phyloP scores from a whole-genome alignment of 805 yeast genomes.

The Lachancea nothofagi region DNA sequence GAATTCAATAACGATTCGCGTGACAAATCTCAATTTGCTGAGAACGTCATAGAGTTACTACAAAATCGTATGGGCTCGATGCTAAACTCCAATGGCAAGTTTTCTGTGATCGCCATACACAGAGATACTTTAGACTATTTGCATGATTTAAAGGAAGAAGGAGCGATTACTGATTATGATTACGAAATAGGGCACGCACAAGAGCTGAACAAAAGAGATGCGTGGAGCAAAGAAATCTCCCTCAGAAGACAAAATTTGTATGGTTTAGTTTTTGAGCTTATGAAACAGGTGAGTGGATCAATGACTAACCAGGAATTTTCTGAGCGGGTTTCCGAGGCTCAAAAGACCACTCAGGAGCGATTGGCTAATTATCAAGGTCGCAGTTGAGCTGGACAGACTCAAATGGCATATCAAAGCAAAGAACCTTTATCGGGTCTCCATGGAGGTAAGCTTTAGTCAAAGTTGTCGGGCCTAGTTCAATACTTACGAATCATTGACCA shows the following conservation, averaged over 20 bases:
- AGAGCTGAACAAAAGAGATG: slow-evolving; percentile 44
- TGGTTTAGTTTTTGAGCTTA: slow-evolving; percentile 43
- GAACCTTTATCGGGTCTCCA: too few relatives aligned
- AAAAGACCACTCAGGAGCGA: slow-evolving; percentile 2
- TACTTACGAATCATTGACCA: too few relatives aligned
- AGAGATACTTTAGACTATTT: slow-evolving; percentile 42
- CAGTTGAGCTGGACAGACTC: too few relatives aligned
- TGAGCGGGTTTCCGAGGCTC: slow-evolving; percentile 1
- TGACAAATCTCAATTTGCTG: slow-evolving; percentile 35
- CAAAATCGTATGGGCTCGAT: slow-evolving; percentile 43
- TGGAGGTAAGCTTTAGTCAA: too few relatives aligned
- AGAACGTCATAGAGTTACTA: slow-evolving; percentile 41
- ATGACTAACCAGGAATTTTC: slow-evolving; percentile 35
- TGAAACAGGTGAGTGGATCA: slow-evolving; percentile 37
- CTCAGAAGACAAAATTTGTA: slow-evolving; percentile 50
- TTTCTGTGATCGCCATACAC: slow-evolving; percentile 50
- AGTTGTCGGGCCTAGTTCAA: too few relatives aligned
- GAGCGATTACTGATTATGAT: slow-evolving; percentile 16
- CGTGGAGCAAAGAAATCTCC: slow-evolving; percentile 50
- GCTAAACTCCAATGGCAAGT: slow-evolving; percentile 45
- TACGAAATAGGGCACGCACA: slow-evolving; percentile 17
- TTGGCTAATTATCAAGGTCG: not conserved
- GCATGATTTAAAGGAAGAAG: slow-evolving; percentile 37
- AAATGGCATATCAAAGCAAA: too few relatives aligned
- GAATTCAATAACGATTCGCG: slow-evolving; percentile 31